These are phyloP conservation scores for Lachnellula occidentalis DNA, from an alignment of 2,329 filamentous ascomycete species.

Conservation along the genomic window DNA sequence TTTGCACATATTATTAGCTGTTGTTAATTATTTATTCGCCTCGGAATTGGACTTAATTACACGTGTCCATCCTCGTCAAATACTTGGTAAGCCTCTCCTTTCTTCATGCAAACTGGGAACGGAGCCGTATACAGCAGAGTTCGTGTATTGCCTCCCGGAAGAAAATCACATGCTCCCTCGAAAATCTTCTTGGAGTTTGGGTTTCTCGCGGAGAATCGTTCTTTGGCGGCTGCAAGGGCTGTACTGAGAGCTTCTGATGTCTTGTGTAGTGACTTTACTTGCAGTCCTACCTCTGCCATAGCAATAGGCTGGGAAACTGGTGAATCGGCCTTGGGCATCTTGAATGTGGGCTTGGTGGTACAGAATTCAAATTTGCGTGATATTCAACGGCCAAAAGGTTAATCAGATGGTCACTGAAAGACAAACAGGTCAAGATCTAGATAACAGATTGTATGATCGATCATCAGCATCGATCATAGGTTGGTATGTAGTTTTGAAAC, in stretches of 20 bases:
- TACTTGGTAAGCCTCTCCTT: neutral
- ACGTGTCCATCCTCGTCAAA: neutral
- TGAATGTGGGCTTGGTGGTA: too few species aligned
- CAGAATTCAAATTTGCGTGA: too few species aligned
- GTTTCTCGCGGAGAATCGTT: conserved; percentile 13
- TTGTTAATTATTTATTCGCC: conserved; percentile 9
- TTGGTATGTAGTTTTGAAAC: too few species aligned
- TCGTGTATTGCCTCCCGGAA: conserved; percentile 26
- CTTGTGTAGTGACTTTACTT: too few species aligned
- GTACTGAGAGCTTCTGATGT: neutral
- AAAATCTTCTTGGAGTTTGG: conserved; percentile 11
- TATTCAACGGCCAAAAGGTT: too few species aligned
- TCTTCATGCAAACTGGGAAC: conserved; percentile 12
- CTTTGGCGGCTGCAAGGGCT: neutral
- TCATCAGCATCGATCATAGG: too few species aligned
- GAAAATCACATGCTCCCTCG: conserved; percentile 19
- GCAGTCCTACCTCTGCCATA: too few species aligned
- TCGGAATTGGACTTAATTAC: conserved; percentile 13
- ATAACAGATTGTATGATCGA: too few species aligned
- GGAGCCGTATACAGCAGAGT: conserved; percentile 21
- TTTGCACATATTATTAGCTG: conserved; percentile 13
- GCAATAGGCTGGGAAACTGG: too few species aligned
- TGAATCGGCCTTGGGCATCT: too few species aligned
- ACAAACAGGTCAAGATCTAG: too few species aligned
- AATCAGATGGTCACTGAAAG: too few species aligned